Percentiles rank a stretch among this genome's conserved stretches.
Evolutionary conservation across 2,329 filamentous ascomycete species (phyloP).

Genomic region (Pseudocercospora fuligena): DNA sequence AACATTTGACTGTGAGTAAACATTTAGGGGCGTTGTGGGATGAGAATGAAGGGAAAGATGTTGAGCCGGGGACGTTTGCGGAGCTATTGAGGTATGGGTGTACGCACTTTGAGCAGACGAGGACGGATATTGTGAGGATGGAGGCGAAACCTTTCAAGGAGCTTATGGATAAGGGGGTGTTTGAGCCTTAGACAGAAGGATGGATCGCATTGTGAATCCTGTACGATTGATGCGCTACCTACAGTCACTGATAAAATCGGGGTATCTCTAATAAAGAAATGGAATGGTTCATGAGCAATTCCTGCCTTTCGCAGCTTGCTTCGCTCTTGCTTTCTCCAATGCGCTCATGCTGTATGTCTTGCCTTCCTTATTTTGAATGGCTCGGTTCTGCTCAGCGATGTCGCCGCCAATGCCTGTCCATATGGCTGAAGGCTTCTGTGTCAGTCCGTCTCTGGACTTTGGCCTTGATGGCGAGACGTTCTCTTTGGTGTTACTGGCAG

Average conservation of each 20-base stretch:
- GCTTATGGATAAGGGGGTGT: conserved; percentile 18
- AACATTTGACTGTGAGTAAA: conserved; percentile 31
- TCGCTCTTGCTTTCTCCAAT: background rate
- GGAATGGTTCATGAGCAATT: background rate
- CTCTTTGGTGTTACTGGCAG: conserved; percentile 28
- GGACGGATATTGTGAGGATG: conserved; percentile 19
- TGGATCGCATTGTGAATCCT: background rate
- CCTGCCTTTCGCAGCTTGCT: conserved; percentile 5
- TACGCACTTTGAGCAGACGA: conserved; percentile 38
- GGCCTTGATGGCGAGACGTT: conserved; percentile 28
- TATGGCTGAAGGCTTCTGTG: conserved; percentile 33
- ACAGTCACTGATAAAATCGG: background rate
- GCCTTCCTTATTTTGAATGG: conserved; percentile 20
- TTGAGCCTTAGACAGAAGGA: conserved; percentile 10
- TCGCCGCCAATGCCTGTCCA: conserved; percentile 35
- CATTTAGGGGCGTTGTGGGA: conserved; percentile 39
- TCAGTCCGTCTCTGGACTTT: conserved; percentile 20
- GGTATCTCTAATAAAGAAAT: conserved; percentile 3
- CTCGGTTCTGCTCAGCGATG: conserved; percentile 22
- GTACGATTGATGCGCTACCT: background rate
- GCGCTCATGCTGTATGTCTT: background rate
- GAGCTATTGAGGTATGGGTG: conserved; percentile 39
- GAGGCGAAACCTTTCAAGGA: conserved; percentile 6
- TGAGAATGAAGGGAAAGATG: conserved; percentile 31
- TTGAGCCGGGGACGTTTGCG: conserved; percentile 39